phyloP scores from a whole-genome alignment of 768 basidiomycete species.

The Psilocybe cubensis region DNA sequence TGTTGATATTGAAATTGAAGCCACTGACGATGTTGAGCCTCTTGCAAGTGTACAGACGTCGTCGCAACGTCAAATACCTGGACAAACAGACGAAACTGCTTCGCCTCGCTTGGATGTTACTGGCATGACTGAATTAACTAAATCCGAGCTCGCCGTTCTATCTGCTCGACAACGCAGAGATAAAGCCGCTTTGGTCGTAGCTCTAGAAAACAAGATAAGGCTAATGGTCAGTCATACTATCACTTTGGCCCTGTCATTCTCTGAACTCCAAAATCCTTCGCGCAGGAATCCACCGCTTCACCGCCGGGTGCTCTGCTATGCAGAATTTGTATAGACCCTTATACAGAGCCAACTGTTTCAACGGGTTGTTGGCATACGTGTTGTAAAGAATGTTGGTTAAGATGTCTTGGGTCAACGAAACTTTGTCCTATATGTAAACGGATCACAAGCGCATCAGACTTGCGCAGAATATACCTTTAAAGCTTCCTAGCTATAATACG shows the following conservation, averaged over 20 bases:
- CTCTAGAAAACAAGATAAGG: conserved; percentile 65
- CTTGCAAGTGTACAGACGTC: conserved; percentile 57
- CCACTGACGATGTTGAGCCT: conserved; percentile 36
- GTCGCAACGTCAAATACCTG: conserved; percentile 26
- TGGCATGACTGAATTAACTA: conserved; percentile 45
- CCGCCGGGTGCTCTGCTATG: conserved; percentile 54
- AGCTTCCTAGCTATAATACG: conserved; percentile 5
- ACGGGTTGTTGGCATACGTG: conserved; percentile 91
- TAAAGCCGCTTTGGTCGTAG: conserved; percentile 47
- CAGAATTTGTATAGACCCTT: conserved; percentile 81
- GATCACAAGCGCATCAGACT: conserved; percentile 75
- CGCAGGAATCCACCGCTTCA: conserved; percentile 48
- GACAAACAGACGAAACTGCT: conserved; percentile 3
- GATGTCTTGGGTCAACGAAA: conserved; percentile 81
- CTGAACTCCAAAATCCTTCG: conserved; percentile 5
- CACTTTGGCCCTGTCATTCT: neutral
- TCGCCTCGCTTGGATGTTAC: conserved; percentile 41
- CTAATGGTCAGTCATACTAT: conserved; percentile 49
- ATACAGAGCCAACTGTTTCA: conserved; percentile 77
- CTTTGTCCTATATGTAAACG: conserved; percentile 89
- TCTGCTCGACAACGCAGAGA: conserved; percentile 53
- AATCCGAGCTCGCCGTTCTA: conserved; percentile 51
- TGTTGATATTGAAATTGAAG: conserved; percentile 47
- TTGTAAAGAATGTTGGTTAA: conserved; percentile 82
- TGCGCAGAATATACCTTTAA: conserved; percentile 76